Evolutionary conservation across 148 eudicot genomes (phyloP).

Genomic region (Rhododendron mucronatum): DNA sequence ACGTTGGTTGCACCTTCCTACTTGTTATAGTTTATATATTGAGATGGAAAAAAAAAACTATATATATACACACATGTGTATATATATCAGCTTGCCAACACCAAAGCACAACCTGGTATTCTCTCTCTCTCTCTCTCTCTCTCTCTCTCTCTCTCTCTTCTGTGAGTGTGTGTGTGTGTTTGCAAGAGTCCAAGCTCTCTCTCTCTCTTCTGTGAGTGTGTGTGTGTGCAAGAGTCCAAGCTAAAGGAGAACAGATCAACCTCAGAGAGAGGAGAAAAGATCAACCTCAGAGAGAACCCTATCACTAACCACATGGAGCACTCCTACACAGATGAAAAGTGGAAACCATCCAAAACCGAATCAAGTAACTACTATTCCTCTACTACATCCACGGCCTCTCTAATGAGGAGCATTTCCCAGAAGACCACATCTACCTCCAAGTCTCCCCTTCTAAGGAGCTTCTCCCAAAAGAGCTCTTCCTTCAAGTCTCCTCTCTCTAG

Average conservation of each 20-base stretch:
- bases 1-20: not conserved
- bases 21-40: no score
- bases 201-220: no score
- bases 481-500: conserved; percentile 20
- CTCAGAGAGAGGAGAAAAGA: not conserved
- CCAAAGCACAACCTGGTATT: not conserved
- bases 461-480: conserved; percentile 38
- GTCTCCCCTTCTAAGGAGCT: conserved; percentile 21
- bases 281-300: not conserved
- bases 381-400: not conserved
- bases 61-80: not conserved
- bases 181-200: not conserved
- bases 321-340: conserved; percentile 34
- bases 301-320: conserved; percentile 13
- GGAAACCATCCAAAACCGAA: not conserved
- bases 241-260: not conserved
- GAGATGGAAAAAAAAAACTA: not conserved
- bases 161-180: no score
- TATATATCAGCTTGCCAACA: not conserved
- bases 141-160: no score
- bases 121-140: not conserved
- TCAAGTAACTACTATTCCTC: conserved; percentile 4
- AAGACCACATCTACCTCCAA: conserved; percentile 24
- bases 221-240: not conserved
- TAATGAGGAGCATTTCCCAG: conserved; percentile 26